Conservation (phyloP, 2,329 filamentous ascomycete genomes). For the Leptographium wingfieldii region DNA sequence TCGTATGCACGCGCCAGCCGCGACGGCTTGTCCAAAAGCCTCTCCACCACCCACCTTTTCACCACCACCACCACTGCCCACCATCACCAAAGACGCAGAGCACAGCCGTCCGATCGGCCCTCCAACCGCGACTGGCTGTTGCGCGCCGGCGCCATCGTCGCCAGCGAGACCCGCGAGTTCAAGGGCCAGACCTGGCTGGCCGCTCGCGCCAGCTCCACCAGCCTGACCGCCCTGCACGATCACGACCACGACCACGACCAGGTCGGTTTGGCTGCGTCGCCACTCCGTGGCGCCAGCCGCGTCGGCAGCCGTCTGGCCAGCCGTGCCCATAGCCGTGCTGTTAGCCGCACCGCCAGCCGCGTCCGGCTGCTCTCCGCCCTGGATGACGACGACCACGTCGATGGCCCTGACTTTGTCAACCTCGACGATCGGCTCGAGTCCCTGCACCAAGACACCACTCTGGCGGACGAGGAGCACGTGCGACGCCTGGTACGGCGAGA, state of each 20-base stretch:
- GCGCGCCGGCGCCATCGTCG: constrained; percentile 48
- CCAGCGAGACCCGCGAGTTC: constrained; percentile 48
- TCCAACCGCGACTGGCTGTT: constrained; percentile 53
- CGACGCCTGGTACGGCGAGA: constrained; percentile 42
- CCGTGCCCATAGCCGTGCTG: constrained; percentile 11
- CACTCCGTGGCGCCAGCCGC: constrained; percentile 11
- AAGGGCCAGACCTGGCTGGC: constrained; percentile 59
- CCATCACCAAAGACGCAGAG: constrained; percentile 12
- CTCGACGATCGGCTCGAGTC: constrained; percentile 47
- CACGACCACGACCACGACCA: constrained; percentile 33
- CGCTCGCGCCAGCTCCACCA: constrained; percentile 53
- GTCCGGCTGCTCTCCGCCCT: too few species aligned
- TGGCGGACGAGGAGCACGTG: constrained; percentile 47
- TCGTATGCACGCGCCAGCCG: not conserved
- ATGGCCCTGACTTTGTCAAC: constrained; percentile 51
- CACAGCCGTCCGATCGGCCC: constrained; percentile 14
- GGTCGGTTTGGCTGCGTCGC: constrained; percentile 14
- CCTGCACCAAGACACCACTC: constrained; percentile 32
- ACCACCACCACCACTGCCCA: constrained; percentile 7
- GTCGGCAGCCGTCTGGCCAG: constrained; percentile 15
- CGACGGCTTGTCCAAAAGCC: constrained; percentile 41
- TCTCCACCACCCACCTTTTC: constrained; percentile 46
- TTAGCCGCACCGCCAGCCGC: constrained; percentile 21
- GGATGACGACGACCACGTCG: constrained; percentile 13
- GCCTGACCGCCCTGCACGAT: constrained; percentile 38